Evolutionary conservation across 306 rosid genomes (phyloP).

Genomic region (Trichosanthes cucumerina): DNA sequence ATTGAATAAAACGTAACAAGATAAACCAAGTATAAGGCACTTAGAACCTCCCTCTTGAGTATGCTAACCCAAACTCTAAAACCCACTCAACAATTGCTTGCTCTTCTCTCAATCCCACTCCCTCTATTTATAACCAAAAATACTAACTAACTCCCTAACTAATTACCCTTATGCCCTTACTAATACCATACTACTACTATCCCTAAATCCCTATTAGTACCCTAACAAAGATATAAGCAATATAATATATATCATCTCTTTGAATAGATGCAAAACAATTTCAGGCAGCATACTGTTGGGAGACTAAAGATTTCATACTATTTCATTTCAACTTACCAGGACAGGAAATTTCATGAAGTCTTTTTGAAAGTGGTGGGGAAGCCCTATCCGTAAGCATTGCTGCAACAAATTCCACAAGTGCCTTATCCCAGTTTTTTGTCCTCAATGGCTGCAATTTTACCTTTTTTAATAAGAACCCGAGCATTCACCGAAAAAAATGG

Average conservation of each 20-base stretch:
- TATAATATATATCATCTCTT: neutral
- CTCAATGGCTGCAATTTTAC: constrained; percentile 65
- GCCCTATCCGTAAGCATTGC: constrained; percentile 64
- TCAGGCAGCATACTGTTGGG: constrained; percentile 6
- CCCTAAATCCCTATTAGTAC: too few relatives aligned
- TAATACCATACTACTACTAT: too few relatives aligned
- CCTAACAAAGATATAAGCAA: neutral
- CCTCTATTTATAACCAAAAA: too few relatives aligned
- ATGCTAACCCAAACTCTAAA: too few relatives aligned
- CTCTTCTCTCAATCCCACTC: too few relatives aligned
- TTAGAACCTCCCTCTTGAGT: too few relatives aligned
- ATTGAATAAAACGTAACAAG: too few relatives aligned
- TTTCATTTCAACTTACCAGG: constrained; percentile 44
- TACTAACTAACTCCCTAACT: too few relatives aligned
- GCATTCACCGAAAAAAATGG: too few relatives aligned
- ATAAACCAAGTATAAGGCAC: too few relatives aligned
- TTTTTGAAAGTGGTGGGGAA: constrained; percentile 46
- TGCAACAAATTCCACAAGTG: constrained; percentile 70
- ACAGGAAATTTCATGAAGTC: constrained; percentile 73
- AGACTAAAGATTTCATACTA: constrained; percentile 14
- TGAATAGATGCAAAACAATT: neutral
- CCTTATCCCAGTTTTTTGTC: constrained; percentile 86
- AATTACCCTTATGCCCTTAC: too few relatives aligned
- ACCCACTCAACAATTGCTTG: too few relatives aligned
- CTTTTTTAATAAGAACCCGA: neutral